These are phyloP conservation scores for Pythium brassicae DNA, from an alignment of 352 stramenopile species.

Conservation along the genomic window DNA sequence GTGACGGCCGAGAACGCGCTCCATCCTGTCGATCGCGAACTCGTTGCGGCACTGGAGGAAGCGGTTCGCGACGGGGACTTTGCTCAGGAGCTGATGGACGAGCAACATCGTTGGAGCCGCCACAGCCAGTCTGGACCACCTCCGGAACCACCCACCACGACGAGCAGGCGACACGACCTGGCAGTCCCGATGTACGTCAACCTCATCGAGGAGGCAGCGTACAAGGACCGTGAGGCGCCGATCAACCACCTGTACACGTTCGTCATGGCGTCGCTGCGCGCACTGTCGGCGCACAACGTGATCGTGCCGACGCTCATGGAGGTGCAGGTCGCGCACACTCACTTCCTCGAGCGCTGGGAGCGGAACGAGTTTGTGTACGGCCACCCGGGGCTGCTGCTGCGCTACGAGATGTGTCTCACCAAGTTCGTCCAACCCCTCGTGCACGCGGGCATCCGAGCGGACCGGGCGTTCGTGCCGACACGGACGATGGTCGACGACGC, in stretches of 20 bases:
- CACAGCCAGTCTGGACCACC: too few species aligned
- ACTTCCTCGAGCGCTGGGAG: slow-evolving; percentile 38
- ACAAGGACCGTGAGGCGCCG: slow-evolving; percentile 28
- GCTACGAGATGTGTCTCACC: slow-evolving; percentile 57
- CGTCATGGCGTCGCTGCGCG: slow-evolving; percentile 29
- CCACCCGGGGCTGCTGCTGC: slow-evolving; percentile 36
- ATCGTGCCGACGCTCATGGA: slow-evolving; percentile 43
- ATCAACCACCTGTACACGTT: slow-evolving; percentile 37
- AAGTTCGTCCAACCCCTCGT: slow-evolving; percentile 31
- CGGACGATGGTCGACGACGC: slow-evolving; percentile 15
- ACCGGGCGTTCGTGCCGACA: slow-evolving; percentile 10
- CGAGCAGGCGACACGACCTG: slow-evolving; percentile 6
- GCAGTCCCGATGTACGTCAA: slow-evolving; percentile 43
- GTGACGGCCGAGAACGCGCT: slow-evolving; percentile 7
- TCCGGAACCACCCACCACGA: not conserved
- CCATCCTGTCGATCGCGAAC: slow-evolving; percentile 13
- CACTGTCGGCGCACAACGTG: slow-evolving; percentile 17
- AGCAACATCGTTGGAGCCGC: not conserved
- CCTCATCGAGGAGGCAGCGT: slow-evolving; percentile 56
- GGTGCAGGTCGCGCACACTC: slow-evolving; percentile 22
- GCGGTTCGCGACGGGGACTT: slow-evolving; percentile 15
- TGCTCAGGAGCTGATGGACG: slow-evolving; percentile 2
- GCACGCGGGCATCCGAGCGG: slow-evolving; percentile 16
- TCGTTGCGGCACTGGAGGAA: slow-evolving; percentile 22
- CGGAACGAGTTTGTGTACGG: slow-evolving; percentile 31